Conservation (phyloP, 2,329 filamentous ascomycete species). For the Aureobasidium sp. region DNA sequence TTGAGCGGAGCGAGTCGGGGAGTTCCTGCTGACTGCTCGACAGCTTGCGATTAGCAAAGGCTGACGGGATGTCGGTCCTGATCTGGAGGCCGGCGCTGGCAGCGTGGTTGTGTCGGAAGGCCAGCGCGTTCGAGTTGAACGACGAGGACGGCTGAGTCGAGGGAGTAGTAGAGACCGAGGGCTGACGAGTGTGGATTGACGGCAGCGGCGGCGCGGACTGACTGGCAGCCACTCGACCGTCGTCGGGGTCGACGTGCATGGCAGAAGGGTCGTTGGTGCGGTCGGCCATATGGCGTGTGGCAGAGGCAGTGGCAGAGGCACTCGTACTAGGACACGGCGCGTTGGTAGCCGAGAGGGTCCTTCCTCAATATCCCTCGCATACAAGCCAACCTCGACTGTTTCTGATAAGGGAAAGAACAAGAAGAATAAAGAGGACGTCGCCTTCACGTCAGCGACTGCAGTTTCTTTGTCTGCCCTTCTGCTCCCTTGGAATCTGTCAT, state of each 20-base stretch:
- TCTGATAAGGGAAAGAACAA: not conserved
- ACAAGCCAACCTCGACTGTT: not conserved
- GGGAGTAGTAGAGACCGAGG: not conserved
- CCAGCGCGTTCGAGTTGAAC: not conserved
- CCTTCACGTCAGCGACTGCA: not conserved
- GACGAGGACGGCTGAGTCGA: not conserved
- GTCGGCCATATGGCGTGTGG: not conserved
- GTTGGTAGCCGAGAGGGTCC: not conserved
- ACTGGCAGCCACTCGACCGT: not conserved
- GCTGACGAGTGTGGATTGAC: constrained; percentile 6
- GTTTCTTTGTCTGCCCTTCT: not conserved
- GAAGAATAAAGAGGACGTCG: not conserved
- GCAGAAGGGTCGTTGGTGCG: not conserved
- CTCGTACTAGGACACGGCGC: not conserved
- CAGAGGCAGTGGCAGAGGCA: not conserved
- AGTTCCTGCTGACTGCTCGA: not conserved
- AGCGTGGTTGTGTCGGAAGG: constrained; percentile 7
- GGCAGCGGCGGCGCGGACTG: not conserved
- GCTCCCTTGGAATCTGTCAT: not conserved
- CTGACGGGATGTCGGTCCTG: constrained; percentile 1
- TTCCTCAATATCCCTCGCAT: not conserved
- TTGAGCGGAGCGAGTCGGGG: not conserved
- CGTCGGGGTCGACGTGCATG: not conserved
- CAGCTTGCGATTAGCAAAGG: not conserved
- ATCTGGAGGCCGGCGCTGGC: constrained; percentile 12